A percentile compares a stretch with the other conserved stretches of the same genome.
Evolutionary conservation across 129 eudicot genomes (phyloP).

Genomic region (Lactuca sativa): DNA sequence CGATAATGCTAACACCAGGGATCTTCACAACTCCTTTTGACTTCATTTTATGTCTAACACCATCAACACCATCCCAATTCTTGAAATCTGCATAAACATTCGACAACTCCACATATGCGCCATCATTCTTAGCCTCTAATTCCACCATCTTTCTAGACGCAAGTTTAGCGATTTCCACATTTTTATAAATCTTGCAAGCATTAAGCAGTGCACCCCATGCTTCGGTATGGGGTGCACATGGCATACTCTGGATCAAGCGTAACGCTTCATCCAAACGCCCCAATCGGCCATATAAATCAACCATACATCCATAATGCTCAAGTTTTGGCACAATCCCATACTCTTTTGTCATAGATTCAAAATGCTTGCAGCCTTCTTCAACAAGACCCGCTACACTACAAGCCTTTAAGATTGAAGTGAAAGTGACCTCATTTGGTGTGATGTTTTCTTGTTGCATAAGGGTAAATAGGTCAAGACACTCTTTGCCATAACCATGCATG

Average conservation of each 20-base stretch:
- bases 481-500: slow-evolving; percentile 42
- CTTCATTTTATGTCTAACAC: slow-evolving; percentile 36
- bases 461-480: slow-evolving; percentile 30
- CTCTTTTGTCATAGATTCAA: slow-evolving; percentile 29
- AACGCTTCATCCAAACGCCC: slow-evolving; percentile 48
- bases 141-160: slow-evolving; percentile 39
- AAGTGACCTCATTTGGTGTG: slow-evolving; percentile 20
- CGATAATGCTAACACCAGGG: slow-evolving; percentile 37
- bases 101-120: slow-evolving; percentile 47
- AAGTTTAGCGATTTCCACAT: slow-evolving; percentile 45
- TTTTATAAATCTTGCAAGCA: slow-evolving; percentile 35
- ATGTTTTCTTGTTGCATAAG: slow-evolving; percentile 1
- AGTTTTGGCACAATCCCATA: slow-evolving; percentile 33
- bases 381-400: slow-evolving; percentile 47
- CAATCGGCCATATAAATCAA: slow-evolving; percentile 43
- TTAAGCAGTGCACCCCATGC: slow-evolving; percentile 56
- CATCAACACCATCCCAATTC: slow-evolving; percentile 47
- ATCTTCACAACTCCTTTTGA: slow-evolving; percentile 34
- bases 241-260: slow-evolving; percentile 44
- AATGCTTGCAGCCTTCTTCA: slow-evolving; percentile 41
- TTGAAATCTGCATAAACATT: slow-evolving; percentile 47
- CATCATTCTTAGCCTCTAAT: slow-evolving; percentile 30
- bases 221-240: slow-evolving; percentile 31
- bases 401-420: slow-evolving; percentile 39
- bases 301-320: slow-evolving; percentile 54